Evolutionary conservation across 1,284 basidiomycete genomes (phyloP).

Genomic region (Ganoderma multipileum): DNA sequence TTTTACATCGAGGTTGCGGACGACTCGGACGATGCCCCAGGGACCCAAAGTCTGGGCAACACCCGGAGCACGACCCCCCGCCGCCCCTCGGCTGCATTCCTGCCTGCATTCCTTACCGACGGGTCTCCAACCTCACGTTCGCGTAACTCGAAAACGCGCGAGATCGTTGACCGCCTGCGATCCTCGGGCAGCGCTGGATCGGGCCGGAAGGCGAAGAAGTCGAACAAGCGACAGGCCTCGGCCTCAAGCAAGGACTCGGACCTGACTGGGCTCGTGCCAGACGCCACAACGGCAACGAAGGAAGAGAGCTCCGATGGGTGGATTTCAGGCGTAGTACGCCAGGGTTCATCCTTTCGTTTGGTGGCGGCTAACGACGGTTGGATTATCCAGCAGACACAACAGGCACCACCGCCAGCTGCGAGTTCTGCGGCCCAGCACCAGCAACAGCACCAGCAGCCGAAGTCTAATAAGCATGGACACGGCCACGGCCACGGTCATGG

Average conservation of each 20-base stretch:
- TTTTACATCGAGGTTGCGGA: slow-evolving; percentile 37
- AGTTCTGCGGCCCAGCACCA: background rate
- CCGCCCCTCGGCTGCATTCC: slow-evolving; percentile 34
- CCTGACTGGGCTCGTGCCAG: background rate
- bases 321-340: slow-evolving; percentile 30
- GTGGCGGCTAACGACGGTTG: slow-evolving; percentile 33
- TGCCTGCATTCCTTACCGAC: slow-evolving; percentile 38
- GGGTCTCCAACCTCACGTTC: slow-evolving; percentile 29
- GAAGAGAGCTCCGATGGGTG: slow-evolving; percentile 23
- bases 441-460: slow-evolving; percentile 12
- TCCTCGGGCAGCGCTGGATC: slow-evolving; percentile 32
- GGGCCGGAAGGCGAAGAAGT: slow-evolving; percentile 33
- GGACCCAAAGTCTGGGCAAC: slow-evolving; percentile 29
- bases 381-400: slow-evolving; percentile 26
- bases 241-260: slow-evolving; percentile 16
- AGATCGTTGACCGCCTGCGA: slow-evolving; percentile 42
- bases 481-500: slow-evolving; percentile 21
- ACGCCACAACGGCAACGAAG: background rate
- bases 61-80: slow-evolving; percentile 37
- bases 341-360: slow-evolving; percentile 15
- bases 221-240: slow-evolving; percentile 20
- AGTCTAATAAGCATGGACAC: slow-evolving; percentile 11
- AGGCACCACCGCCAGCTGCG: slow-evolving; percentile 6
- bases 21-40: slow-evolving; percentile 15
- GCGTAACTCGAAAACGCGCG: slow-evolving; percentile 40